Conservation (phyloP, 2,329 filamentous ascomycete genomes). For the Penicillium olsonii region DNA sequence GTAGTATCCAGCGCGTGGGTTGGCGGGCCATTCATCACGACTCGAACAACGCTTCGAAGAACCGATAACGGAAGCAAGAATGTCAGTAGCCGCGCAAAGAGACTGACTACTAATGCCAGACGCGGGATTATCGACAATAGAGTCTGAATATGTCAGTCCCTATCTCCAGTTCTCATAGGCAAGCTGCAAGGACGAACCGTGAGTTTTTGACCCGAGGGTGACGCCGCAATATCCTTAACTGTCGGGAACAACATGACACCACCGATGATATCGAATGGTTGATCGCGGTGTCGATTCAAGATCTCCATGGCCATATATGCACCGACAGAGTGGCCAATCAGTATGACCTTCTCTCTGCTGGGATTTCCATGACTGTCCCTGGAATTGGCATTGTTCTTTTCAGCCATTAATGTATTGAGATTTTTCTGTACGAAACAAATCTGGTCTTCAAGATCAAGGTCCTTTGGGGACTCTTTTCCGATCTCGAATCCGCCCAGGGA, state of each 20-base stretch:
- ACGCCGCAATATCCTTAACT: conserved; percentile 68
- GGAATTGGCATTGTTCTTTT: background rate
- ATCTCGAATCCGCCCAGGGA: conserved; percentile 41
- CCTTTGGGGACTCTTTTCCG: conserved; percentile 5
- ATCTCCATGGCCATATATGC: conserved; percentile 71
- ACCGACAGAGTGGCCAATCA: conserved; percentile 75
- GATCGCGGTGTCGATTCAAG: conserved; percentile 57
- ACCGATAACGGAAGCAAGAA: conserved; percentile 42
- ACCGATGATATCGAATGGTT: conserved; percentile 42
- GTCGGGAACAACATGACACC: conserved; percentile 74
- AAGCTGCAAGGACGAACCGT: conserved; percentile 28
- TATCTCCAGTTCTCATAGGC: too few species aligned
- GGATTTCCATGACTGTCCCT: background rate
- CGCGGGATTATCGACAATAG: conserved; percentile 39
- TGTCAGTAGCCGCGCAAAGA: conserved; percentile 47
- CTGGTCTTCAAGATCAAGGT: conserved; percentile 49
- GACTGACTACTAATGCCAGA: conserved; percentile 37
- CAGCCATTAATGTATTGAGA: conserved; percentile 42
- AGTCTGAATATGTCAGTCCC: conserved; percentile 16
- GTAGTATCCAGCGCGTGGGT: conserved; percentile 51
- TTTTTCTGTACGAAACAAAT: conserved; percentile 50
- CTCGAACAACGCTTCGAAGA: conserved; percentile 45
- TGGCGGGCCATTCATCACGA: conserved; percentile 43
- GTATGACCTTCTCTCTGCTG: conserved; percentile 51
- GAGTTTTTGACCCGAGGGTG: conserved; percentile 60